Evolutionary conservation across 2,329 filamentous ascomycete genomes (phyloP), one percentile per base, ranked within the genome.

Genomic region (Ramularia endophylla): DNA sequence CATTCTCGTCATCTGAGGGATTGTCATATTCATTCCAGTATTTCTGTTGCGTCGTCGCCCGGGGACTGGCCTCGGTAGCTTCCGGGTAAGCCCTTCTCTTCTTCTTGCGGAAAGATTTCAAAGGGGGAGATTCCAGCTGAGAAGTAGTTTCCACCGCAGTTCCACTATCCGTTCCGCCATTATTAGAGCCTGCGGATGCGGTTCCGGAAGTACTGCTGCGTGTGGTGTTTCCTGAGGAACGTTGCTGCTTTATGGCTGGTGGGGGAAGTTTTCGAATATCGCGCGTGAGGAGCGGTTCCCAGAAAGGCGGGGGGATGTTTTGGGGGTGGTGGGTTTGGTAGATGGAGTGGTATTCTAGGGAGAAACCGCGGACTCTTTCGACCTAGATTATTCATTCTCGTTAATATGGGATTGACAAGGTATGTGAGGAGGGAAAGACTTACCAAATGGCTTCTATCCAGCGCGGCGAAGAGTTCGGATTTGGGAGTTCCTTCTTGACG

Each of bases 21-120:
- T 89, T 68, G 52, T 94, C 87, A 61, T 90, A 92, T 61, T 94
- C 87, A 62, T 86, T 90, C 86, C 87, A 94, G 59, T 90, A 92
- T 16, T 58, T 45, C 38, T 37, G 61, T 45, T 53, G 65, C 55
- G 37, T 61, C 59, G 40, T 41, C 15, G 33, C n/a, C n/a, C n/a
- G n/a, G 18, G 25, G 44, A 16, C 17, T 38, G 33, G 20, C 31
- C 9, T 19, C 16, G 15, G 13, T 12, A 3, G 44, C 46, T 28
- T 59, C 53, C 2, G 57, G 51, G 35, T 58, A 62, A 5, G 57
- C 46, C 25, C 57, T 62, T 36, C 61, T 57, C 22, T 59, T 55
- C 55, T 70, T 70, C 54, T 69, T 70, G 15, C 64, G 59, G 46
- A 68, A 70, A 5, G 65, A 63, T 27, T 61, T 62, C 6, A 70